A percentile compares a stretch with the other conserved stretches of the same genome.
phyloP scores from a whole-genome alignment of 2,329 filamentous ascomycete genomes.

The Pseudocercospora pini-densiflorae region DNA sequence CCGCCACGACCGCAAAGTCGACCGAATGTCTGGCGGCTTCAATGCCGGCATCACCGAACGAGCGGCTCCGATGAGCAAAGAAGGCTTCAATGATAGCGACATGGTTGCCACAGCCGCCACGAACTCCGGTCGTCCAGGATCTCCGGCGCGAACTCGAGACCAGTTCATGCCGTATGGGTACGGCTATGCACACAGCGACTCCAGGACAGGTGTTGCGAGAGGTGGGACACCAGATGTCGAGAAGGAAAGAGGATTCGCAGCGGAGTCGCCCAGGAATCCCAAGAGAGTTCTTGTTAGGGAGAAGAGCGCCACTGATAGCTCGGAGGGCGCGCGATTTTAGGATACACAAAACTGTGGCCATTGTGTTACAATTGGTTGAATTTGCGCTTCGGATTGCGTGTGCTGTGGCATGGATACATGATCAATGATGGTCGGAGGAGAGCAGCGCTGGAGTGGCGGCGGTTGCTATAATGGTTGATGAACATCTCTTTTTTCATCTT shows the following conservation, averaged over 20 bases:
- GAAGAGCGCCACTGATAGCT: slow-evolving; percentile 14
- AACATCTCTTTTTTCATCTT: slow-evolving; percentile 11
- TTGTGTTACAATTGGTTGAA: background rate
- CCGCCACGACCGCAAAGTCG: slow-evolving; percentile 72
- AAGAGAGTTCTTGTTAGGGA: slow-evolving; percentile 16
- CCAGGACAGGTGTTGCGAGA: slow-evolving; percentile 26
- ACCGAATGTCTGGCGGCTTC: slow-evolving; percentile 45
- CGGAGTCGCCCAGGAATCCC: background rate
- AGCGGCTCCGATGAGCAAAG: slow-evolving; percentile 25
- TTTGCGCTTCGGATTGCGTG: background rate
- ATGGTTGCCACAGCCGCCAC: slow-evolving; percentile 15
- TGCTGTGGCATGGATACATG: background rate
- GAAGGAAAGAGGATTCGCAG: slow-evolving; percentile 20
- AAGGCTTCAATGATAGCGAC: slow-evolving; percentile 14
- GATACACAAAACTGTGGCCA: background rate
- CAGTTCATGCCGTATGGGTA: slow-evolving; percentile 43
- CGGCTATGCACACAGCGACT: slow-evolving; percentile 37
- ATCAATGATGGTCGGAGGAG: background rate
- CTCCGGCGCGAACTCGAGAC: slow-evolving; percentile 35
- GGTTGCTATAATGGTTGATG: slow-evolving; percentile 4
- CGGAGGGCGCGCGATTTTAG: slow-evolving; percentile 10
- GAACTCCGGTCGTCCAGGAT: slow-evolving; percentile 17
- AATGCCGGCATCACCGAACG: slow-evolving; percentile 45
- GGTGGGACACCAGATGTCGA: slow-evolving; percentile 32
- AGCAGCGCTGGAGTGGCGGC: background rate